Conservation (phyloP, 208 protist genomes). For the Crithidia mellificae region DNA sequence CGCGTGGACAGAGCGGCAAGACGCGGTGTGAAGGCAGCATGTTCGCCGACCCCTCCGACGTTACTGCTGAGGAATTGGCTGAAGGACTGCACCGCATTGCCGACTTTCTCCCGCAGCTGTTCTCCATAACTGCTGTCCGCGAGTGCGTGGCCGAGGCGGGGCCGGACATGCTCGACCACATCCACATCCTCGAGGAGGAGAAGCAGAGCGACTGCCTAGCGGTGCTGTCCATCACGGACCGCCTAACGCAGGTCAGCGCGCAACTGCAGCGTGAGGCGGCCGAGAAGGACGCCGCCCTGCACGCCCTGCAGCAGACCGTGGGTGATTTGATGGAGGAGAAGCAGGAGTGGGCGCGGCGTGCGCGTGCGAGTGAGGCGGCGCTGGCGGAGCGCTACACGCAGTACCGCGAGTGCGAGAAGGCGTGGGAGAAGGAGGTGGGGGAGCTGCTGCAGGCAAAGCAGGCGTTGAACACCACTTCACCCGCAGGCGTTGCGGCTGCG, state of each 20-base stretch:
- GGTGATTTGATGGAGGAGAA: slow-evolving; percentile 25
- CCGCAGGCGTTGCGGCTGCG: neutral
- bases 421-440: slow-evolving; percentile 19
- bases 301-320: slow-evolving; percentile 15
- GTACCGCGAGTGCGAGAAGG: slow-evolving; percentile 23
- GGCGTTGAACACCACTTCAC: neutral
- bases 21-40: neutral
- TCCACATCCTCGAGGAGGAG: slow-evolving; percentile 26
- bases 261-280: slow-evolving; percentile 19
- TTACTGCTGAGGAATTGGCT: slow-evolving; percentile 15
- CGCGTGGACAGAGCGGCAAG: neutral
- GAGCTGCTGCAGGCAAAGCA: slow-evolving; percentile 17
- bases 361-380: slow-evolving; percentile 24
- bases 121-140: slow-evolving; percentile 7
- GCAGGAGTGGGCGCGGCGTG: slow-evolving; percentile 26
- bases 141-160: slow-evolving; percentile 8
- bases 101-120: slow-evolving; percentile 20
- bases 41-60: neutral
- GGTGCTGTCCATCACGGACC: slow-evolving; percentile 26
- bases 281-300: slow-evolving; percentile 17
- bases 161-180: slow-evolving; percentile 18
- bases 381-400: slow-evolving; percentile 28
- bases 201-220: slow-evolving; percentile 24
- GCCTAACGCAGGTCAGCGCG: slow-evolving; percentile 13
- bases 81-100: slow-evolving; percentile 15